Conservation (phyloP, 2,329 filamentous ascomycete genomes). For the Cladophialophora chaetospira region DNA sequence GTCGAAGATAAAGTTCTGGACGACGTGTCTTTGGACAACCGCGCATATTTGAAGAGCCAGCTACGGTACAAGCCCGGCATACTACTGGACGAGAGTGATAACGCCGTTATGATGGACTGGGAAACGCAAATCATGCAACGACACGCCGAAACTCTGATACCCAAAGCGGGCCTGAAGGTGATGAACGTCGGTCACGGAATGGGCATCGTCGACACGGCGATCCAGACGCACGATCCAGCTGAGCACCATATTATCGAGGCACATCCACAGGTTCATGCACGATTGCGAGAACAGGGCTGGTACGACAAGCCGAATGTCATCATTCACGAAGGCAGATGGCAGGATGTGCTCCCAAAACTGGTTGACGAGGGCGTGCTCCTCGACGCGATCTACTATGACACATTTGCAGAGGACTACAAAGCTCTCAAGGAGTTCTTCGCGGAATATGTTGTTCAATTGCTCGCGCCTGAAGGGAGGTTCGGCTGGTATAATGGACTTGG, state of each 20-base stretch:
- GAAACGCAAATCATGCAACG: slow-evolving; percentile 5
- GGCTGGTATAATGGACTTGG: slow-evolving; percentile 13
- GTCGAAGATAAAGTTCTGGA: slow-evolving; percentile 4
- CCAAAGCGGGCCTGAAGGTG: slow-evolving; percentile 1
- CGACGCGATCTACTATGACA: slow-evolving; percentile 13
- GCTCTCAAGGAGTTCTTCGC: slow-evolving; percentile 10
- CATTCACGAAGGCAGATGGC: slow-evolving; percentile 12
- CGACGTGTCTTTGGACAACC: slow-evolving; percentile 8
- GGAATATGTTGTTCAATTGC: slow-evolving; percentile 8
- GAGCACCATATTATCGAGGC: slow-evolving; percentile 12
- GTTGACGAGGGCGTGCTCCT: slow-evolving; percentile 3
- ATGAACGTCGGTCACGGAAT: slow-evolving; percentile 14
- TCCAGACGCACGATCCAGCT: slow-evolving; percentile 2
- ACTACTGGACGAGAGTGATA: not conserved
- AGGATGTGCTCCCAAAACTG: slow-evolving; percentile 6
- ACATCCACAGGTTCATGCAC: slow-evolving; percentile 4
- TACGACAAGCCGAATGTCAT: slow-evolving; percentile 2
- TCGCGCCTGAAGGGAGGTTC: not conserved
- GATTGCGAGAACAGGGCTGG: slow-evolving; percentile 8
- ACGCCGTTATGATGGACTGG: slow-evolving; percentile 7
- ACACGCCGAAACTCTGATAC: slow-evolving; percentile 6
- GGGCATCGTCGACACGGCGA: slow-evolving; percentile 12
- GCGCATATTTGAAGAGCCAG: slow-evolving; percentile 5
- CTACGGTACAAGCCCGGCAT: slow-evolving; percentile 10
- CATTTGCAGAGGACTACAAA: slow-evolving; percentile 9